These are phyloP conservation scores for Hypoxylon lienhwacheense DNA, from an alignment of 495 filamentous ascomycete genomes.

Conservation along the genomic window DNA sequence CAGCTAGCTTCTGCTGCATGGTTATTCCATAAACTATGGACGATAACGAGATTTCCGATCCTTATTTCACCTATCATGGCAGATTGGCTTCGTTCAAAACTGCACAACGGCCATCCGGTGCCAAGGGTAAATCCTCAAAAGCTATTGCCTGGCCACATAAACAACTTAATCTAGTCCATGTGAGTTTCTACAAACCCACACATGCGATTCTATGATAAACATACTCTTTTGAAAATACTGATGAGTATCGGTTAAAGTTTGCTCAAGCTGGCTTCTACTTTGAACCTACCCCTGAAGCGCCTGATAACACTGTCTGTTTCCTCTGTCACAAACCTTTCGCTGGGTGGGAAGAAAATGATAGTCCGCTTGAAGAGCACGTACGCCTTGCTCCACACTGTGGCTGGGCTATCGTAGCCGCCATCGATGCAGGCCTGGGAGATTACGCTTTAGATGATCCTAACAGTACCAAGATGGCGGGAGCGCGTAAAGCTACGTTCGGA, in stretches of 20 bases:
- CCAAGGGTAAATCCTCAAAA: conserved; percentile 58
- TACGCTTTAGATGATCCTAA: conserved; percentile 70
- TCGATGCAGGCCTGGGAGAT: conserved; percentile 67
- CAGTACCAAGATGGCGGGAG: conserved; percentile 66
- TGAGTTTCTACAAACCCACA: conserved; percentile 42
- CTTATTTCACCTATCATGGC: conserved; percentile 63
- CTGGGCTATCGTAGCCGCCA: conserved; percentile 80
- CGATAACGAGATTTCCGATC: conserved; percentile 42
- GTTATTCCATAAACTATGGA: conserved; percentile 20
- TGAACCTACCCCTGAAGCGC: conserved; percentile 67
- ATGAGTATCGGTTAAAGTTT: conserved; percentile 55
- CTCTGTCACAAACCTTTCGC: conserved; percentile 76
- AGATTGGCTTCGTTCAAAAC: conserved; percentile 75
- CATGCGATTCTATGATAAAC: background rate
- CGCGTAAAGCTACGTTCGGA: conserved; percentile 78
- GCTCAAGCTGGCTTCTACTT: conserved; percentile 91
- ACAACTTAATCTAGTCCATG: conserved; percentile 63
- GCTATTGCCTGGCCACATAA: conserved; percentile 76
- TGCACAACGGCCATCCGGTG: conserved; percentile 66
- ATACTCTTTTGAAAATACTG: conserved; percentile 9
- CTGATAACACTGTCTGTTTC: conserved; percentile 90
- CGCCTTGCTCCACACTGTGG: conserved; percentile 79
- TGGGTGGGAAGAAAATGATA: conserved; percentile 86
- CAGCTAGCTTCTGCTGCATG: background rate
- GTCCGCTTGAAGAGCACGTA: conserved; percentile 79